These are phyloP conservation scores for Syzygium syzygioides DNA, from an alignment of 441 rosid species.

Conservation along the genomic window DNA sequence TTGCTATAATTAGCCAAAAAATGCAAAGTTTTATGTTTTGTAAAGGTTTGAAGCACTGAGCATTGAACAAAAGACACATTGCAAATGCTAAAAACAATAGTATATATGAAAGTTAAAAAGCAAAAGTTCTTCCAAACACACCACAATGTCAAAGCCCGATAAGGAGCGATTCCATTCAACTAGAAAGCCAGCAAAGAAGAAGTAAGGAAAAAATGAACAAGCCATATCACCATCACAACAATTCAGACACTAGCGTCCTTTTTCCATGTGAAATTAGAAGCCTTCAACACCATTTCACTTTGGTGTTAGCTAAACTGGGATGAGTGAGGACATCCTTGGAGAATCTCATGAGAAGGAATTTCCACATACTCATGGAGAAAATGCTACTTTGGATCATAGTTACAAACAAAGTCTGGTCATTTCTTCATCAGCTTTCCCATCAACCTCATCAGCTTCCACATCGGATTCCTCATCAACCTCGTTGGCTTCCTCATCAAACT, in stretches of 20 bases:
- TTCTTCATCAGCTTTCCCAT: too few species aligned
- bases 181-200: not conserved
- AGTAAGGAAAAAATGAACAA: not conserved
- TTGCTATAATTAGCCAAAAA: not conserved
- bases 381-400: not conserved
- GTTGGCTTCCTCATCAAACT: too few species aligned
- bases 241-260: not conserved
- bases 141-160: rapidly evolving
- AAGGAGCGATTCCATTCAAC: not conserved
- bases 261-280: not conserved
- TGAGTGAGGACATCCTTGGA: not conserved
- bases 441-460: too few species aligned
- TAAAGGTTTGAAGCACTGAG: too few species aligned
- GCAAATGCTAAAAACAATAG: too few species aligned
- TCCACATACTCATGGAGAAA: not conserved
- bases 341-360: not conserved
- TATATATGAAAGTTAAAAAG: too few species aligned
- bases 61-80: too few species aligned
- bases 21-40: not conserved
- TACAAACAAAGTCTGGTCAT: not conserved
- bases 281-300: not conserved
- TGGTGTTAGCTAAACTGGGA: not conserved
- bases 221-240: not conserved
- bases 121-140: not conserved
- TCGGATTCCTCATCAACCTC: too few species aligned